Evolutionary conservation across 192 early-diverging fungal genomes (phyloP), one percentile per base, ranked within the genome.

Genomic region (Umbelopsis ramanniana): DNA sequence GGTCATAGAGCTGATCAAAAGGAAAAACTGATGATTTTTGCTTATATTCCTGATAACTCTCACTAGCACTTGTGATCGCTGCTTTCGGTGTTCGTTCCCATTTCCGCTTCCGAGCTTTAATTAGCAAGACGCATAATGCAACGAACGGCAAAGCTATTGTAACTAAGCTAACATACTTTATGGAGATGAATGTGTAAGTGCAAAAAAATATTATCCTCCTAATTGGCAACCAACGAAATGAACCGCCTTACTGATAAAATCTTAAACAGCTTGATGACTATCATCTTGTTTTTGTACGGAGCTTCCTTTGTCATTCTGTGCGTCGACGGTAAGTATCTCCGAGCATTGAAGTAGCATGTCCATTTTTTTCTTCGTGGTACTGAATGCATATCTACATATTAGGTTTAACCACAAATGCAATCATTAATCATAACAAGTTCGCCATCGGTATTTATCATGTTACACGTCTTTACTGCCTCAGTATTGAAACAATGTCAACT

Each of bases 291-390:
- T 53, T 14, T 55, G 23, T 75, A 72, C 55, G 74, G 73, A 14
- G 4, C 55, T 22, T 73, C 71, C 5, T 70, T 80, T 14, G 35
- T 75, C 11, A 80, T 76, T 19, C 33, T 80, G n/a, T 75, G 78
- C 47, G 71, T 63, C 15, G 78, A 80, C 26, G 78, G 78, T 60
- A 46, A 60, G 71, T 37, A 37, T 19, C 15, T 12, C 53, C 53
- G 21, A 11, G 40, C 40, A 43, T 43, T 43, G 11, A 43, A 12
- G 6, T 12, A 11, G 6, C 0, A 50, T 50, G 48, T 19, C n/a
- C 19, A 0, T n/a, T 50, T n/a, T 50, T 50, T 19, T 48, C 15
- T 48, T n/a, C n/a, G 9, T 21, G 29, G 7, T 50, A 50, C 48
- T 50, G 48, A 21, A 37, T 19, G 2, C 15, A 19, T 37, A 6